Evolutionary conservation across 2,329 filamentous ascomycete species (phyloP), one percentile per base, ranked within the genome.

Genomic region (Lecanoromycetidae sp.): DNA sequence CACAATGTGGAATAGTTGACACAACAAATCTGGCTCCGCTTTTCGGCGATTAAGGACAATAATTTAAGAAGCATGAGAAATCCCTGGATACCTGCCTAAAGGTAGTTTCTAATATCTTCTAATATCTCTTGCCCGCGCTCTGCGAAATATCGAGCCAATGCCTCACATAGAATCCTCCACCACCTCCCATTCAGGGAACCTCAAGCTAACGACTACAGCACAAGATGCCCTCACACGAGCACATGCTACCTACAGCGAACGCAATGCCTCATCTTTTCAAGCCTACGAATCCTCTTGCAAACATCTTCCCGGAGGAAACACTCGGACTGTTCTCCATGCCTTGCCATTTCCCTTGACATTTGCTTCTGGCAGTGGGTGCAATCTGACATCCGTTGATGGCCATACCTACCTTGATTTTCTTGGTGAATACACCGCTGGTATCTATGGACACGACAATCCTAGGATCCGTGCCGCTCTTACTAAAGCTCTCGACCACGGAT

Each of bases 371-470:
- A 51, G 48, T 54, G 57, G 54, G 27, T 54, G 55, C 30, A 54
- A 48, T n/a, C 48, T 64, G 35, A 61, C 57, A n/a, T 61, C 60
- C 5, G 46, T 63, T 12, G 63, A 64, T 37, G 57, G 54, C 12
- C 37, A 53, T 13, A 53, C 44, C 35, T 81, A 80, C 57, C 63
- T 71, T 12, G 79, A 84, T 55, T 66, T 84, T 6, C 65, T 79
- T 1, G 72, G 74, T 27, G 80, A 84, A 59, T 76, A 76, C 56
- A 77, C 76, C 0, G 80, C 80, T 1, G 78, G 75, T 2, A 66
- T 84, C 10, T 82, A 76, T 56, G 80, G 80, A 0, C 80, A 84
- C 61, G 79, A 75, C 1, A 68, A 82, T 44, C 71, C 74, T 0
- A 54, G 64, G 2, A 74, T 84, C 46, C 58, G 67, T 3, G 55